Evolutionary conservation across 129 eudicot genomes (phyloP).

Genomic region (Artemisia annua): DNA sequence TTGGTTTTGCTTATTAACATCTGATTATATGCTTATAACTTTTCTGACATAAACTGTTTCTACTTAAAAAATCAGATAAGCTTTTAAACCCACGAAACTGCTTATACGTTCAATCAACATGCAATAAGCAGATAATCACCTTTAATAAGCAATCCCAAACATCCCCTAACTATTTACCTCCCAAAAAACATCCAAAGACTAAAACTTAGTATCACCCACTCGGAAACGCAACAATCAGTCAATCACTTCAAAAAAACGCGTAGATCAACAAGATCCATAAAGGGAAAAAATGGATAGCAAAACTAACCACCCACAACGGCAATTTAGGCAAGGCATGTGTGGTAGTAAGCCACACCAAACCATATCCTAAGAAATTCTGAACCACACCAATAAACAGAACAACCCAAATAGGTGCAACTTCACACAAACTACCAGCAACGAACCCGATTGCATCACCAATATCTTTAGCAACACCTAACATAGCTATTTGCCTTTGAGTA

Average conservation of each 20-base stretch:
- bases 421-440: conserved; percentile 56
- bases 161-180: no score
- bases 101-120: no score
- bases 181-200: no score
- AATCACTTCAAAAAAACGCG: no score
- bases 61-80: background rate
- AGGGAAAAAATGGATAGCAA: background rate
- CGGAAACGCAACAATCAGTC: no score
- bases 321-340: conserved; percentile 42
- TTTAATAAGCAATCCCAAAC: no score
- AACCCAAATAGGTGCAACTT: conserved; percentile 58
- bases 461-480: conserved; percentile 65
- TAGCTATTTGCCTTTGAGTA: conserved; percentile 56
- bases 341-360: conserved; percentile 56
- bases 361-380: conserved; percentile 63
- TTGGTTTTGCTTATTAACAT: no score
- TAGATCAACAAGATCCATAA: background rate
- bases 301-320: conserved; percentile 69
- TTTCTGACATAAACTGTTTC: background rate
- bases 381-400: conserved; percentile 54
- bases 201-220: no score
- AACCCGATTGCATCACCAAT: conserved; percentile 63
- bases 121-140: no score
- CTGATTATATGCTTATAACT: background rate
- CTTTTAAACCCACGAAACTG: background rate